Evolutionary conservation across 2,329 filamentous ascomycete species (phyloP).

Genomic region (Aspergillus sp.): DNA sequence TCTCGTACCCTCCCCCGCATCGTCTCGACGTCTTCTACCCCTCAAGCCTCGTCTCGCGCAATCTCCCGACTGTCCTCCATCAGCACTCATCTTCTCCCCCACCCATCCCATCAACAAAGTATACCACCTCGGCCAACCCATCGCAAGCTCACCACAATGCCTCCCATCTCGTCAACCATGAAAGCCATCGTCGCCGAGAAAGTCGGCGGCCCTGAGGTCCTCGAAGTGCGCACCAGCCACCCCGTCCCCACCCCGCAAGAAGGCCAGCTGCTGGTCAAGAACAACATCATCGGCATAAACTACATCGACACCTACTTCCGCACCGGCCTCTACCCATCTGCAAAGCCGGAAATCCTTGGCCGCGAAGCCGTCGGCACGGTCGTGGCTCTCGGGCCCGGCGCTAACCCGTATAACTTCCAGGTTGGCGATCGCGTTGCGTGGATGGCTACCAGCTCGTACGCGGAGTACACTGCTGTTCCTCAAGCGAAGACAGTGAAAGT

Average conservation of each 20-base stretch:
- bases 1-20: not conserved
- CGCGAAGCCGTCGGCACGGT: constrained; percentile 76
- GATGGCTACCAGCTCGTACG: constrained; percentile 58
- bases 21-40: not conserved
- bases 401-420: constrained; percentile 54
- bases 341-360: constrained; percentile 73
- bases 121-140: constrained; percentile 5
- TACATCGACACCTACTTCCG: constrained; percentile 94
- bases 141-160: constrained; percentile 39
- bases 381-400: constrained; percentile 57
- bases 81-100: constrained; percentile 1
- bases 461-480: constrained; percentile 58
- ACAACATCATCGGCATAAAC: constrained; percentile 78
- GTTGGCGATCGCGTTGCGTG: constrained; percentile 72
- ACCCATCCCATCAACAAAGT: constrained; percentile 3
- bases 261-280: constrained; percentile 77
- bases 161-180: constrained; percentile 63
- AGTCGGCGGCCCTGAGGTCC: constrained; percentile 69
- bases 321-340: constrained; percentile 72
- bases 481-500: constrained; percentile 60
- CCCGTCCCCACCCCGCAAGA: constrained; percentile 67
- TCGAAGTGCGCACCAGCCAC: constrained; percentile 69
- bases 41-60: not conserved
- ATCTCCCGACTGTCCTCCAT: constrained; percentile 9
- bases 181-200: constrained; percentile 71